Percentiles rank a stretch among this genome's conserved stretches.
Evolutionary conservation across 805 yeast species (phyloP).

Genomic region (Wickerhamomyces chaumierensis): DNA sequence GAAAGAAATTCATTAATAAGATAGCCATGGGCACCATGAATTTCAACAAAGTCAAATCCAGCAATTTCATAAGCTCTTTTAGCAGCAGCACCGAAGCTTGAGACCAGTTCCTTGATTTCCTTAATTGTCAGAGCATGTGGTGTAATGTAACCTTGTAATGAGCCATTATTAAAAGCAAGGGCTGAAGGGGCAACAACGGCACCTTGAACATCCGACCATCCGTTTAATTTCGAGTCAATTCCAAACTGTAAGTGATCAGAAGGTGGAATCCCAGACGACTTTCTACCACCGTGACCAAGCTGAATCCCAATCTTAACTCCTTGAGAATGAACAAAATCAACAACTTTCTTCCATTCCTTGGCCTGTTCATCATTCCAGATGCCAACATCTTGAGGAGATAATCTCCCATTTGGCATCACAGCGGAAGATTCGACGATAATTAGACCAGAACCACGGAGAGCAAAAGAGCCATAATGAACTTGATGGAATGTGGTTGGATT

Average conservation of each 20-base stretch:
- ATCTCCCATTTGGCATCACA: conserved; percentile 28
- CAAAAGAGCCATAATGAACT: conserved; percentile 29
- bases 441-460: conserved; percentile 38
- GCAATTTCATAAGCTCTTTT: conserved; percentile 35
- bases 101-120: conserved; percentile 30
- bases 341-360: conserved; percentile 24
- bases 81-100: conserved; percentile 34
- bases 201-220: conserved; percentile 27
- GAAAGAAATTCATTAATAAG: conserved; percentile 38
- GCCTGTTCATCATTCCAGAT: conserved; percentile 42
- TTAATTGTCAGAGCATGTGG: conserved; percentile 33
- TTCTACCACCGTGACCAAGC: conserved; percentile 45
- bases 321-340: conserved; percentile 35
- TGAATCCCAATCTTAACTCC: conserved; percentile 38
- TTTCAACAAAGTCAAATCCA: conserved; percentile 49
- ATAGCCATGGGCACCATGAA: conserved; percentile 49
- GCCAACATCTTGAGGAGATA: conserved; percentile 36
- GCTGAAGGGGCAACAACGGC: conserved; percentile 36
- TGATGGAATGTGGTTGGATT: conserved; percentile 34
- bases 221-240: conserved; percentile 24
- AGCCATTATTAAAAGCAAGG: conserved; percentile 14
- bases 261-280: conserved; percentile 25
- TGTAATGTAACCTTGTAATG: conserved; percentile 6
- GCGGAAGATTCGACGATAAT: conserved; percentile 35
- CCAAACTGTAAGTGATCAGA: conserved; percentile 21